Conservation (phyloP, 2,329 filamentous ascomycete genomes). For the Trichoderma polysporum region DNA sequence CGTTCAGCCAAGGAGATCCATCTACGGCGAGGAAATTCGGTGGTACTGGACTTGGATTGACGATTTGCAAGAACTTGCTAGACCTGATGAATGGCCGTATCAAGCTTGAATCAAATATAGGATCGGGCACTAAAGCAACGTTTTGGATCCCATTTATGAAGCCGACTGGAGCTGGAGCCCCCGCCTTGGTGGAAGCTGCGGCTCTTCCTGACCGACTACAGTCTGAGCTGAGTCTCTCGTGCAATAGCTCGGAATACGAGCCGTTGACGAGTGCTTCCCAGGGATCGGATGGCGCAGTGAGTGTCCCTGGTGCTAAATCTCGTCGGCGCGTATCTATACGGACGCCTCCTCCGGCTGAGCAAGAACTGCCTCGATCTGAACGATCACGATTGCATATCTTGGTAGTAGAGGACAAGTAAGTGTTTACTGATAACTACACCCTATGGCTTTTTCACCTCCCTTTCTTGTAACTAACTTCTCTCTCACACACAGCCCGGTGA, state of each 20-base stretch:
- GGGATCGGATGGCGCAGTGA: slow-evolving; percentile 29
- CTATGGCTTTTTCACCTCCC: background rate
- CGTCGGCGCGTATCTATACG: slow-evolving; percentile 37
- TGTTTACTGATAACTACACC: slow-evolving; percentile 21
- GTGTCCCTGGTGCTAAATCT: slow-evolving; percentile 27
- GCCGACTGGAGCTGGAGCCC: slow-evolving; percentile 50
- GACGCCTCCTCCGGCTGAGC: slow-evolving; percentile 40
- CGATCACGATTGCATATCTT: slow-evolving; percentile 66
- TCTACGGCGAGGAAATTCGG: slow-evolving; percentile 78
- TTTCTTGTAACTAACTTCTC: slow-evolving; percentile 23
- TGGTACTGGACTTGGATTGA: slow-evolving; percentile 74
- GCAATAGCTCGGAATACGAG: slow-evolving; percentile 65
- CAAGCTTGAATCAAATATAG: slow-evolving; percentile 63
- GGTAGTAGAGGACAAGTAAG: slow-evolving; percentile 78
- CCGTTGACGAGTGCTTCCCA: slow-evolving; percentile 44
- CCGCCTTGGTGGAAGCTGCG: slow-evolving; percentile 60
- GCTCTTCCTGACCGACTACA: slow-evolving; percentile 67
- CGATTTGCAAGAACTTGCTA: slow-evolving; percentile 77
- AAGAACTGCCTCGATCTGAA: slow-evolving; percentile 55
- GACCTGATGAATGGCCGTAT: slow-evolving; percentile 80
- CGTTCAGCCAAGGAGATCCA: slow-evolving; percentile 79
- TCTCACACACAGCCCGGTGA: slow-evolving; percentile 51
- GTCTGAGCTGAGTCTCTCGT: slow-evolving; percentile 63
- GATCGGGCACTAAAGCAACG: slow-evolving; percentile 68
- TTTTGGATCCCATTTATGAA: slow-evolving; percentile 79